These are phyloP conservation scores for Mollisia scopiformis DNA, from an alignment of 2,329 filamentous ascomycete species.

Conservation along the genomic window DNA sequence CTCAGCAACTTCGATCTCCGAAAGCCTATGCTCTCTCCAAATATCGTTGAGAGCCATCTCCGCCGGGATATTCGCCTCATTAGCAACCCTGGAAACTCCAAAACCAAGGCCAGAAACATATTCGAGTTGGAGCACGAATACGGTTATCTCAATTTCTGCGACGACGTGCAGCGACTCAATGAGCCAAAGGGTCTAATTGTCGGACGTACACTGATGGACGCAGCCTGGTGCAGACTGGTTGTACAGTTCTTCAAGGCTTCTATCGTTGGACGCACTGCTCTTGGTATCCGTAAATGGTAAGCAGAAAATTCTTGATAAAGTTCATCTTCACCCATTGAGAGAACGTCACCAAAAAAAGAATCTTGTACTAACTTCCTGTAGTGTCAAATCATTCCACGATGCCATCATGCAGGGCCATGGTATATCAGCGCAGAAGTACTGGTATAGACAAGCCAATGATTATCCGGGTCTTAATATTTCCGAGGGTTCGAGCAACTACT, in stretches of 20 bases:
- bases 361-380: no score
- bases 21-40: not conserved
- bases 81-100: not conserved
- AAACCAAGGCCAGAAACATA: not conserved
- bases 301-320: no score
- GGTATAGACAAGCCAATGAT: not conserved
- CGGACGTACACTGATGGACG: not conserved
- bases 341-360: no score
- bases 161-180: not conserved
- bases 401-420: not conserved
- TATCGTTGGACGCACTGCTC: not conserved
- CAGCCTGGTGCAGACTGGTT: conserved; percentile 3
- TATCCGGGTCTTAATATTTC: not conserved
- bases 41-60: not conserved
- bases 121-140: not conserved
- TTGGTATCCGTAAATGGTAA: not conserved
- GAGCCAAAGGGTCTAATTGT: not conserved
- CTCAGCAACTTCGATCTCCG: not conserved
- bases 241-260: not conserved
- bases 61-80: not conserved
- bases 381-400: not conserved
- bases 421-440: not conserved
- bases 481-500: not conserved
- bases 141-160: not conserved
- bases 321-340: no score